Conservation (phyloP, 2,329 filamentous ascomycete species). For the Aspergillus floridensis region DNA sequence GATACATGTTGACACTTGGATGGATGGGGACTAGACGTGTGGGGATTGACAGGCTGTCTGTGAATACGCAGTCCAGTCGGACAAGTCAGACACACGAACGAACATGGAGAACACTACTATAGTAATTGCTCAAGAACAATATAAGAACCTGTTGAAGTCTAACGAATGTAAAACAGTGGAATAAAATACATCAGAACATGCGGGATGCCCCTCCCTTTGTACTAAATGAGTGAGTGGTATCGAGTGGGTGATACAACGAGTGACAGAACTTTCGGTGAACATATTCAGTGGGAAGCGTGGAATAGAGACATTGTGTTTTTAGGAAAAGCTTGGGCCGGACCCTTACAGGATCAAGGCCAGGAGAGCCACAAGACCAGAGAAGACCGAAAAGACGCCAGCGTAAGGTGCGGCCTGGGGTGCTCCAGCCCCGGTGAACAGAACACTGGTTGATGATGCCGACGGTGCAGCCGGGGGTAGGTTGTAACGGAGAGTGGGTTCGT, state of each 20-base stretch:
- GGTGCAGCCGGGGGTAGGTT: conserved; percentile 40
- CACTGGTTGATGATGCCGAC: conserved; percentile 20
- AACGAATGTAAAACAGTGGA: neutral
- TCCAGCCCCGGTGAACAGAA: conserved; percentile 27
- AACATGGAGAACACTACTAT: neutral
- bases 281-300: neutral
- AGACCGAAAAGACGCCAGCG: conserved; percentile 23
- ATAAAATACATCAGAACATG: neutral
- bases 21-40: neutral
- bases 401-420: conserved; percentile 14
- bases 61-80: no score
- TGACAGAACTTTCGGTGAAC: neutral
- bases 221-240: neutral
- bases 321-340: neutral
- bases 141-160: neutral
- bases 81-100: no score
- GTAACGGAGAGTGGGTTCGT: conserved; percentile 25
- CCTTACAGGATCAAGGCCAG: conserved; percentile 30
- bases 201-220: neutral
- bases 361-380: conserved; percentile 25
- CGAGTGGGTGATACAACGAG: neutral
- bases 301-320: neutral
- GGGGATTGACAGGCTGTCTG: no score
- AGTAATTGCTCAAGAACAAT: neutral
- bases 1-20: neutral